Percentiles rank a stretch among this genome's conserved stretches.
phyloP scores from a whole-genome alignment of 1,284 basidiomycete species.

The Trametes versicolor region DNA sequence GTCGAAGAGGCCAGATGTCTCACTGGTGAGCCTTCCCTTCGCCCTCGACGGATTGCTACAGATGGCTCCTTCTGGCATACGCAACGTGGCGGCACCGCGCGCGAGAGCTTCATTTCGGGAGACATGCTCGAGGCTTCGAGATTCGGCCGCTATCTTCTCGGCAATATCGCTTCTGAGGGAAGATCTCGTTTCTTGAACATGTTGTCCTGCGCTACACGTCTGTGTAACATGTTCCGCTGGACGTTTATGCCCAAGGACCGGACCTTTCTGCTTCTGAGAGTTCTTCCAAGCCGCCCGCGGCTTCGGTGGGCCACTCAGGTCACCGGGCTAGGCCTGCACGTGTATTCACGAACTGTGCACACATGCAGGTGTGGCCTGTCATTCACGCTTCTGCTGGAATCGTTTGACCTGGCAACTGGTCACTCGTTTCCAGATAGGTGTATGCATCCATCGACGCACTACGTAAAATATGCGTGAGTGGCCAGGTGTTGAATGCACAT shows the following conservation, averaged over 20 bases:
- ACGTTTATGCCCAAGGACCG: no score
- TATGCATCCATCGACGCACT: no score
- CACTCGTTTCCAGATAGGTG: no score
- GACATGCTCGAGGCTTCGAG: not conserved
- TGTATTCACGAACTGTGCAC: not conserved
- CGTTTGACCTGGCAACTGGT: no score
- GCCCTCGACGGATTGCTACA: slow-evolving; percentile 11
- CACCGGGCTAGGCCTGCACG: not conserved
- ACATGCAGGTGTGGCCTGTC: slow-evolving; percentile 1
- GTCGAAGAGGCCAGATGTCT: slow-evolving; percentile 88
- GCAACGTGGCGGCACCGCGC: slow-evolving; percentile 3
- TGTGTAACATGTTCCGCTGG: no score
- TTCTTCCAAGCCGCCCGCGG: not conserved
- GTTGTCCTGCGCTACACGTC: no score
- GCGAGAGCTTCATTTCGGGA: slow-evolving; percentile 15
- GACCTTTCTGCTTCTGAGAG: no score
- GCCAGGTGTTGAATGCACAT: no score
- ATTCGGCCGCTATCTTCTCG: slow-evolving; percentile 3
- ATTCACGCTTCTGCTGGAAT: not conserved
- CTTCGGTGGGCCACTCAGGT: not conserved
- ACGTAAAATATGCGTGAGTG: no score
- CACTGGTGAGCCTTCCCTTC: slow-evolving; percentile 61
- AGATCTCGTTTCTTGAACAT: no score
- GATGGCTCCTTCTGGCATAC: slow-evolving; percentile 11
- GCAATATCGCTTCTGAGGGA: no score